A percentile compares a stretch with the other conserved stretches of the same genome.
phyloP scores from a whole-genome alignment of 2,329 filamentous ascomycete genomes.

The Diaporthe ampelina region DNA sequence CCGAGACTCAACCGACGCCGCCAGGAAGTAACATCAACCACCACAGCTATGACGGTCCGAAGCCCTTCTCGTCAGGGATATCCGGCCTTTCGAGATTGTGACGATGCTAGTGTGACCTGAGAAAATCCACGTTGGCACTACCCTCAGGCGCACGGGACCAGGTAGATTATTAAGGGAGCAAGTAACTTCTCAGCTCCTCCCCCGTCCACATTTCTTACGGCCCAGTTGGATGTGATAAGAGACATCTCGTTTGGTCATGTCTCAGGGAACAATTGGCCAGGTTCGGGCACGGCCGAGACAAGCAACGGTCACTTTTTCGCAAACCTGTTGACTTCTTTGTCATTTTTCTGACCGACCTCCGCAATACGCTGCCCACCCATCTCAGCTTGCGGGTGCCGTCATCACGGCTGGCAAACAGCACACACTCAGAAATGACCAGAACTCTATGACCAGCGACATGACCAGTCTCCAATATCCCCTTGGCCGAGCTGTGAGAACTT shows the following conservation, averaged over 20 bases:
- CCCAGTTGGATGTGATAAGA: slow-evolving; percentile 16
- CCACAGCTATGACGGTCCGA: slow-evolving; percentile 13
- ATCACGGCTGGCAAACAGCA: background rate
- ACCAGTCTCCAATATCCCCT: slow-evolving; percentile 3
- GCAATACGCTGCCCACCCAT: background rate
- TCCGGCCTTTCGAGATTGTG: slow-evolving; percentile 26
- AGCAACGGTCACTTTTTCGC: slow-evolving; percentile 17
- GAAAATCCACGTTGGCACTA: slow-evolving; percentile 16
- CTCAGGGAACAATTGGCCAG: slow-evolving; percentile 30
- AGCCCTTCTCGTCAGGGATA: slow-evolving; percentile 22
- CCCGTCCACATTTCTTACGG: slow-evolving; percentile 1
- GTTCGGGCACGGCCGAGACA: slow-evolving; percentile 34
- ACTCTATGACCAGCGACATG: slow-evolving; percentile 24
- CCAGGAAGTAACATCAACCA: slow-evolving; percentile 23
- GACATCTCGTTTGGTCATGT: slow-evolving; percentile 39
- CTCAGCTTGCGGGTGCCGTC: background rate
- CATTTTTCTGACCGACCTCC: background rate
- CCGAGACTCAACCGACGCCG: slow-evolving; percentile 16
- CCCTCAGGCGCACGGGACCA: slow-evolving; percentile 15
- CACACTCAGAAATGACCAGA: background rate
- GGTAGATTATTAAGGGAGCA: slow-evolving; percentile 23
- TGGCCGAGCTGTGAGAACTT: slow-evolving; percentile 19
- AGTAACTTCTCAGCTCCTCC: slow-evolving; percentile 27
- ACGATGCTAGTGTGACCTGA: slow-evolving; percentile 27
- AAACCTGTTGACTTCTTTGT: slow-evolving; percentile 20